These are phyloP conservation scores for Arctium lappa DNA, from an alignment of 129 eudicot species.

Conservation along the genomic window DNA sequence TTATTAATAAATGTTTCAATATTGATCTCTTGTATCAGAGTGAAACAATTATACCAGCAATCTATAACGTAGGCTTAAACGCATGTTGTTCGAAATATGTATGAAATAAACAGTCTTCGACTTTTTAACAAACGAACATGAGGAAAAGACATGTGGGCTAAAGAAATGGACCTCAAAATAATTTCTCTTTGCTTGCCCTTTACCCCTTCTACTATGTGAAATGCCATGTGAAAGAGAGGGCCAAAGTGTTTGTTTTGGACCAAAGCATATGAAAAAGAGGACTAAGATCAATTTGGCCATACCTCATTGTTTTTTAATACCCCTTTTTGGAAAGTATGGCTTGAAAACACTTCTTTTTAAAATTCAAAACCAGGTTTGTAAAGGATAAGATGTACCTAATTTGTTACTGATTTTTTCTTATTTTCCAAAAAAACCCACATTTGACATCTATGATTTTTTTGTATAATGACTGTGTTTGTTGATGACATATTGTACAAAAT, in stretches of 20 bases:
- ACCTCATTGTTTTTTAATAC: conserved; percentile 9
- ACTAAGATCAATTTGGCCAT: conserved; percentile 8
- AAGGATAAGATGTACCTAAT: neutral
- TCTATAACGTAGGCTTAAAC: neutral
- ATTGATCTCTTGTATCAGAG: neutral
- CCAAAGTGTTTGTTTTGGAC: conserved; percentile 13
- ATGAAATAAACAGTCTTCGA: neutral
- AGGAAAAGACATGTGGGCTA: neutral
- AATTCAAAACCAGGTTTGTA: neutral
- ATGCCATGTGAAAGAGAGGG: conserved; percentile 11
- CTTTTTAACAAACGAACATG: neutral
- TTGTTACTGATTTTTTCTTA: neutral
- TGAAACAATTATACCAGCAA: neutral
- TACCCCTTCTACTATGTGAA: conserved; percentile 13
- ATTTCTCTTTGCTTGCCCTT: conserved; percentile 13
- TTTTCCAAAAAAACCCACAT: neutral
- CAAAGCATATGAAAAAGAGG: conserved; percentile 20
- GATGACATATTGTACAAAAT: neutral
- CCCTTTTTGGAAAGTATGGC: neutral
- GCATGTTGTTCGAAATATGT: neutral
- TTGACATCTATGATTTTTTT: neutral
- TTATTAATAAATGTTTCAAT: no score
- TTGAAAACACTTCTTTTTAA: neutral
- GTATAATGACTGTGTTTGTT: neutral
- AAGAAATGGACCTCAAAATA: neutral